Evolutionary conservation across 163 green algal genomes (phyloP).

Genomic region (Chlamydomonas reinhardtii): DNA sequence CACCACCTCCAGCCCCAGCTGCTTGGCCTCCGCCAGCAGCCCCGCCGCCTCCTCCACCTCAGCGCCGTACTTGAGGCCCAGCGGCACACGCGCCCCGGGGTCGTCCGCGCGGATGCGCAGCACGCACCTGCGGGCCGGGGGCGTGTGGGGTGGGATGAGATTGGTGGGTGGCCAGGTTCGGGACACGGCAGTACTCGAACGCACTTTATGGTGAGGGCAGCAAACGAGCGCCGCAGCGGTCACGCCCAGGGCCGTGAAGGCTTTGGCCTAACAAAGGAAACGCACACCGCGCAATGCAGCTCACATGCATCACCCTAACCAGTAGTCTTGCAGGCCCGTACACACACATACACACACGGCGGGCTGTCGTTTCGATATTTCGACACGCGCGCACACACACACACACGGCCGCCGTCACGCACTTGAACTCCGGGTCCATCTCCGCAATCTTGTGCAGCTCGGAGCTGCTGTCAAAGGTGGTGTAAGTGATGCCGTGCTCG

Average conservation of each 20-base stretch:
- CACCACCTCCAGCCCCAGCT: conserved; percentile 77
- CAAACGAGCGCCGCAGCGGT: no score
- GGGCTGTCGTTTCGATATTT: no score
- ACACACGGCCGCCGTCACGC: neutral
- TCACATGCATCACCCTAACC: no score
- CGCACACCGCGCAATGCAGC: no score
- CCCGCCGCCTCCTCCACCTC: conserved; percentile 61
- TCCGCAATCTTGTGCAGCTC: conserved; percentile 88
- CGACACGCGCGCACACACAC: neutral
- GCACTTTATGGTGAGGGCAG: no score
- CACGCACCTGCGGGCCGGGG: conserved; percentile 65
- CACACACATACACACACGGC: no score
- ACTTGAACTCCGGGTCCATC: conserved; percentile 70
- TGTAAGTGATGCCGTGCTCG: conserved; percentile 66
- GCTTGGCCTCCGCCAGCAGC: conserved; percentile 69
- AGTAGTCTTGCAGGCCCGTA: no score
- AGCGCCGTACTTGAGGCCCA: conserved; percentile 97
- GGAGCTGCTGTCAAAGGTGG: conserved; percentile 86
- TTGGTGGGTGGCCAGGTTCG: no score
- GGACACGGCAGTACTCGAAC: no score
- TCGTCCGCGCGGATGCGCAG: conserved; percentile 84
- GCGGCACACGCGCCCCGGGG: conserved; percentile 84
- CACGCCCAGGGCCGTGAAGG: no score
- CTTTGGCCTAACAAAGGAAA: no score
- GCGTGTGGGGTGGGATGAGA: neutral